Percentiles rank a stretch among this genome's conserved stretches.
Conservation (phyloP, 208 protist species). For the Crithidia fasciculata region DNA sequence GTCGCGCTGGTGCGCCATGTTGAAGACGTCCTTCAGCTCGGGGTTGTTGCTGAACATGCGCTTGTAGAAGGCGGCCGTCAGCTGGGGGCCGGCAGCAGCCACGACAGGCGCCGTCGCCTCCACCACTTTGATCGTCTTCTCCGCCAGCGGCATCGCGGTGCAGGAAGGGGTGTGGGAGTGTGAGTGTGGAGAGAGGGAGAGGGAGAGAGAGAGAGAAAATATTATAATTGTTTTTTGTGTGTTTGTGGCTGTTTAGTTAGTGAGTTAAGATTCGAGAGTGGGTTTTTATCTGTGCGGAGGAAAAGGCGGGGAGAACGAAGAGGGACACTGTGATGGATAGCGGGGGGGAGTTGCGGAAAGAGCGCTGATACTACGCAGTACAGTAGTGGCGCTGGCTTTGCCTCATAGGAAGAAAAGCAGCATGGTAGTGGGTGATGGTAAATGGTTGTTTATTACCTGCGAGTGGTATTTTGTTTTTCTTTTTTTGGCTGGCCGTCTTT, state of each 20-base stretch:
- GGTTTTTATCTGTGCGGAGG: not conserved
- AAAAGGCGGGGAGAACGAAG: not conserved
- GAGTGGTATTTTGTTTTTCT: too few relatives aligned
- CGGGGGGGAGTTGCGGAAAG: not conserved
- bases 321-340: not conserved
- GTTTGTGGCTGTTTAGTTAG: not conserved
- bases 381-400: too few relatives aligned
- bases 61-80: constrained; percentile 46
- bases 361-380: not conserved
- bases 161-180: not conserved
- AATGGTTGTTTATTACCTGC: too few relatives aligned
- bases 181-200: not conserved
- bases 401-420: too few relatives aligned
- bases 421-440: too few relatives aligned
- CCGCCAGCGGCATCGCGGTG: constrained; percentile 32
- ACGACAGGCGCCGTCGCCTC: constrained; percentile 45
- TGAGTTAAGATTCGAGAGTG: not conserved
- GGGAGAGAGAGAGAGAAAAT: not conserved
- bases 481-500: too few relatives aligned
- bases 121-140: constrained; percentile 46
- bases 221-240: not conserved
- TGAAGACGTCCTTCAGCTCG: constrained; percentile 57
- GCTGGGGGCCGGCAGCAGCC: constrained; percentile 33
- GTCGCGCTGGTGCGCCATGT: constrained; percentile 45
- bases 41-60: constrained; percentile 48